Conservation (phyloP, 2,329 filamentous ascomycete species). For the Coniochaeta ligniaria region DNA sequence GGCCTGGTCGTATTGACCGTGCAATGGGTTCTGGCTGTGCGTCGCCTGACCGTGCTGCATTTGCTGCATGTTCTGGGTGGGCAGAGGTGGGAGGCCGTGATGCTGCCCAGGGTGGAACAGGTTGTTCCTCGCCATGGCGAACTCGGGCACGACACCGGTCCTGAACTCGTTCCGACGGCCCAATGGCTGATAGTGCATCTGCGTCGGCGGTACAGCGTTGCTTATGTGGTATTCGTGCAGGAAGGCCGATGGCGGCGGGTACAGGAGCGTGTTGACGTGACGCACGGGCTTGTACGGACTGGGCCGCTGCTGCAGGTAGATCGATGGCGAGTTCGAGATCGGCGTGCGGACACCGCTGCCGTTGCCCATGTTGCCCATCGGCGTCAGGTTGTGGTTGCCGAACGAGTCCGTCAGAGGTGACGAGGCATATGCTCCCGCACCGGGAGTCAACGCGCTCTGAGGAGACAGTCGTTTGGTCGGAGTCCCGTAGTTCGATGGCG, state of each 20-base stretch:
- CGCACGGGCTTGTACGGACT: slow-evolving; percentile 92
- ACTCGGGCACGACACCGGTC: slow-evolving; percentile 65
- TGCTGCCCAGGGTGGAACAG: slow-evolving; percentile 2
- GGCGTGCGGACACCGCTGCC: slow-evolving; percentile 46
- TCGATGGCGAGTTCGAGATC: slow-evolving; percentile 74
- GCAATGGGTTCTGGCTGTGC: not conserved
- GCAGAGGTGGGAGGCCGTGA: slow-evolving; percentile 6
- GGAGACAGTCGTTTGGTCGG: slow-evolving; percentile 48
- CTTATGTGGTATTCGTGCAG: slow-evolving; percentile 64
- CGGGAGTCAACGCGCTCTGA: slow-evolving; percentile 29
- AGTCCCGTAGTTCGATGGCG: slow-evolving; percentile 35
- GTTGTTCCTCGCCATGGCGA: slow-evolving; percentile 17
- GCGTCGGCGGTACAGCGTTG: slow-evolving; percentile 45
- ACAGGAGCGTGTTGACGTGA: slow-evolving; percentile 82
- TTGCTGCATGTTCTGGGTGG: slow-evolving; percentile 7
- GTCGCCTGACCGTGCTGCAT: not conserved
- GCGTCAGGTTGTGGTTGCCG: slow-evolving; percentile 23
- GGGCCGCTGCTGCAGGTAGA: slow-evolving; percentile 79
- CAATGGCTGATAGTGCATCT: slow-evolving; percentile 79
- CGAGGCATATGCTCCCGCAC: slow-evolving; percentile 49
- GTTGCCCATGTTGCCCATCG: slow-evolving; percentile 11
- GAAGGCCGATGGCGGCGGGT: slow-evolving; percentile 74
- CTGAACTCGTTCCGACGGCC: slow-evolving; percentile 62
- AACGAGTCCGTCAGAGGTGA: slow-evolving; percentile 63
- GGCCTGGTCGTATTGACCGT: not conserved